Evolutionary conservation across 2,329 filamentous ascomycete genomes (phyloP).

Genomic region (Fusarium vanettenii): DNA sequence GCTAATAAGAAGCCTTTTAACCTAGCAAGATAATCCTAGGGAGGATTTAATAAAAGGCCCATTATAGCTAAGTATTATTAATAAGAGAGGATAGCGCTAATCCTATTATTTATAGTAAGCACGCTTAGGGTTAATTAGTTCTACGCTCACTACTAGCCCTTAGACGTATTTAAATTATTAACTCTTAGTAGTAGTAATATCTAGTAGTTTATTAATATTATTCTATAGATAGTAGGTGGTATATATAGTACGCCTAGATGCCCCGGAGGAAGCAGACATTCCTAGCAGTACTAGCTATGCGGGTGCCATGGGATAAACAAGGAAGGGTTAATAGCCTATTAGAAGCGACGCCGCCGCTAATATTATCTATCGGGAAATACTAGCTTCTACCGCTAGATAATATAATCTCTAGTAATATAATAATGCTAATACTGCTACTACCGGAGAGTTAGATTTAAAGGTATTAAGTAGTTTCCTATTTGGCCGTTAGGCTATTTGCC

Average conservation of each 20-base stretch:
- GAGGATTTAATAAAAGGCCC: constrained; percentile 26
- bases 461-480: too few species aligned
- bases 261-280: constrained; percentile 20
- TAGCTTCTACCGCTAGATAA: too few species aligned
- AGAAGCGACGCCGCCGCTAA: too few species aligned
- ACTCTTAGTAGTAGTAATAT: constrained; percentile 27
- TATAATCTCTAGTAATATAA: too few species aligned
- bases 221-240: too few species aligned
- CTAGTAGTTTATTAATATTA: constrained; percentile 28
- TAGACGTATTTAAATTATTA: constrained; percentile 33
- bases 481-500: too few species aligned
- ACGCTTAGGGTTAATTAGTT: constrained; percentile 27
- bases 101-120: constrained; percentile 25
- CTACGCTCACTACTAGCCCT: constrained; percentile 30
- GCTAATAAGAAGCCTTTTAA: neutral
- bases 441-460: too few species aligned
- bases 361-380: too few species aligned
- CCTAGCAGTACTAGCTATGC: constrained; percentile 12
- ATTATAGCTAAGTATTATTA: constrained; percentile 25
- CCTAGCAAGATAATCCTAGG: constrained; percentile 21
- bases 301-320: too few species aligned
- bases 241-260: constrained; percentile 38
- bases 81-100: constrained; percentile 34
- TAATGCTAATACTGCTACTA: too few species aligned
- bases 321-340: too few species aligned